Base-by-base conservation (phyloP, 1,139 yeast genomes). In the Pichia sp. region DNA sequence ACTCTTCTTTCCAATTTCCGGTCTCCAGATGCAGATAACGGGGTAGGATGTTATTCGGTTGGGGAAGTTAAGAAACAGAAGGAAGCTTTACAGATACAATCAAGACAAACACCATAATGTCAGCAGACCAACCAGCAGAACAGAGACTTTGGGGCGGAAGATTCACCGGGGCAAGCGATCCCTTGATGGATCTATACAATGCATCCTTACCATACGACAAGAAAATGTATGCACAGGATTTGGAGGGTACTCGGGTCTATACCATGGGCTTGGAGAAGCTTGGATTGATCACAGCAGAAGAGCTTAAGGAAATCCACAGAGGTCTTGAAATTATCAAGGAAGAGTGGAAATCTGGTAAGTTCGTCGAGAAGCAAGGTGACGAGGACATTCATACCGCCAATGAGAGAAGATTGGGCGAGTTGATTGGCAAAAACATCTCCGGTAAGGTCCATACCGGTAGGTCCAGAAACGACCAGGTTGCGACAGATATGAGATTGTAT, bases 391-490 rank as follows among this genome's bases (percentile, higher is more conserved):
- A 93, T 71, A 93, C 99, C 49, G 99, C 99, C 51, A 93, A 93
- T 69, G 99, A 93, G 75, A 87, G 99, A 75, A 81, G 99, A 68
- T 77, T 93, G 61, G 99, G 99, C 47, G 99, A 93, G 72, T 75
- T 93, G 53, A 93, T 93, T 65, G 99, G 99, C 54, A 85, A 84
- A 67, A 84, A 83, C 57, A 92, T 93, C 69, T 89, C 98, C 45
- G 99, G 99, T 50, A 93, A 93, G 68, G 98, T 93, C 36, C 99
- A 93, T 71, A 93, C 99, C 19, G 99, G 99, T 59, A 83, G 99
- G 69, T 89, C 97, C 50, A 85, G 99, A 78, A 93, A 93, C 68
- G 99, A 93, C 72, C 99, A 93, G 75, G 97, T 92, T 54, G 99
- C 97, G 45, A 93, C 98, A 19, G 99, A 93, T 69, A 89, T 93